phyloP scores from a whole-genome alignment of 139 green algal genomes.

The Asterochloris erici region DNA sequence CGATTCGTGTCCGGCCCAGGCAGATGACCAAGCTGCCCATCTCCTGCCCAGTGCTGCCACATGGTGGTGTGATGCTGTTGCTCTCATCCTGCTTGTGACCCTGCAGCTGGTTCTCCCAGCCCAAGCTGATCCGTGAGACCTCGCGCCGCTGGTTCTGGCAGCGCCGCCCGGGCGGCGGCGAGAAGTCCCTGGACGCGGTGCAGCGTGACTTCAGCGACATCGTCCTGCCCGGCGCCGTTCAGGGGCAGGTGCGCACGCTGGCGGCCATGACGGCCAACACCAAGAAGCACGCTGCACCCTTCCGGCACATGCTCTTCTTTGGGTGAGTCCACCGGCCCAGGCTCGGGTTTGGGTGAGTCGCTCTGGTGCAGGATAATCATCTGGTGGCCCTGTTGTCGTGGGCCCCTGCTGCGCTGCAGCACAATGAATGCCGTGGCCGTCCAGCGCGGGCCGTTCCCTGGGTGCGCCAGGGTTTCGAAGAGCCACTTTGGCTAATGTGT shows the following conservation, averaged over 20 bases:
- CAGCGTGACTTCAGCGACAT: conserved; percentile 86
- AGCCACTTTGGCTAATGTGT: too few relatives aligned
- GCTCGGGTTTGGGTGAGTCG: conserved; percentile 54
- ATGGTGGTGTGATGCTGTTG: too few relatives aligned
- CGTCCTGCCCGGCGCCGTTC: conserved; percentile 72
- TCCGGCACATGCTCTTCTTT: conserved; percentile 95
- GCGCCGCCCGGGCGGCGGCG: conserved; percentile 12
- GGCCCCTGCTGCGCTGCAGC: too few relatives aligned
- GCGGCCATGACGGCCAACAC: conserved; percentile 89
- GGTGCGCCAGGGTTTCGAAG: too few relatives aligned
- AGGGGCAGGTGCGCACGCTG: conserved; percentile 84
- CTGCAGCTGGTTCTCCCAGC: conserved; percentile 71
- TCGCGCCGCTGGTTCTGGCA: conserved; percentile 39
- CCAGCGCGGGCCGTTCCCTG: too few relatives aligned
- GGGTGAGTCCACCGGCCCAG: conserved; percentile 36
- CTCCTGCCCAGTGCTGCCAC: too few relatives aligned
- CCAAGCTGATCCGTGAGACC: conserved; percentile 71
- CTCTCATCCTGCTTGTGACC: not conserved
- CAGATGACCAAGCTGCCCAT: too few relatives aligned
- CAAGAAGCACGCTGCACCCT: conserved; percentile 87
- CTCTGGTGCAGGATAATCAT: too few relatives aligned
- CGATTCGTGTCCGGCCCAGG: too few relatives aligned
- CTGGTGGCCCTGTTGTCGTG: too few relatives aligned
- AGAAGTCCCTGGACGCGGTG: conserved; percentile 49
- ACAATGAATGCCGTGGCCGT: too few relatives aligned